Evolutionary conservation across 192 early-diverging fungal genomes (phyloP), one percentile per base, ranked within the genome.

Genomic region (Umbelopsis sp.): DNA sequence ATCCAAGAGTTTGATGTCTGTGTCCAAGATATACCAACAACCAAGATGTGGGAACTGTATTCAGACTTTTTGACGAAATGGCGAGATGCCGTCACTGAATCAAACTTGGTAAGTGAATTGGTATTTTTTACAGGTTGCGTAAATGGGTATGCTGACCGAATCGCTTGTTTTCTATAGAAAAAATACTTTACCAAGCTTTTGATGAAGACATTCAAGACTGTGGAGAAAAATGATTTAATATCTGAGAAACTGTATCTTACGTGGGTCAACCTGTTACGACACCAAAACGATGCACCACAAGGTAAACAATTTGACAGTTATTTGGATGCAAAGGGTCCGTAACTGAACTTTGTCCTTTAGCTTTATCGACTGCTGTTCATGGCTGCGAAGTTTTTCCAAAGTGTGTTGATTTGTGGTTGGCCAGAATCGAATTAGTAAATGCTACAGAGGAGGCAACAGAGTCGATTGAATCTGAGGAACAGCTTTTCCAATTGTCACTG

Each of bases 1-100:
- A 84, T 92, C 2, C 78, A 74, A 4, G 86, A 77, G 37, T 93
- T 88, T 66, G 80, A 89, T 23, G 66, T 41, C 47, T 73, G 68
- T 33, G 65, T 77, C 21, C 65, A 79, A 53, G 80, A 80, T 30
- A 33, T 82, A 22, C 66, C 81, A 16, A 64, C 74, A 8, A 70
- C 80, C 4, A 82, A 68, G 22, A 88, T 91, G 85, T 91, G 88
- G 87, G 76, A 79, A 51, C 51, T 78, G 66, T 94, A 91, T 77
- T 76, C 84, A 15, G 66, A 74, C 8, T 94, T 94, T 71, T 76
- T 94, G 72, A 65, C 41, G 7, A 72, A 79, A 23, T 85, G 87
- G 78, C 71, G 74, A 9, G 21, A 53, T 3, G 71, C 69, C 0
- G 79, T 82, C 4, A 64, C 80, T 5, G 89, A 91, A 75, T 72